phyloP scores from a whole-genome alignment of 768 basidiomycete species.

The Jaapia argillacea region DNA sequence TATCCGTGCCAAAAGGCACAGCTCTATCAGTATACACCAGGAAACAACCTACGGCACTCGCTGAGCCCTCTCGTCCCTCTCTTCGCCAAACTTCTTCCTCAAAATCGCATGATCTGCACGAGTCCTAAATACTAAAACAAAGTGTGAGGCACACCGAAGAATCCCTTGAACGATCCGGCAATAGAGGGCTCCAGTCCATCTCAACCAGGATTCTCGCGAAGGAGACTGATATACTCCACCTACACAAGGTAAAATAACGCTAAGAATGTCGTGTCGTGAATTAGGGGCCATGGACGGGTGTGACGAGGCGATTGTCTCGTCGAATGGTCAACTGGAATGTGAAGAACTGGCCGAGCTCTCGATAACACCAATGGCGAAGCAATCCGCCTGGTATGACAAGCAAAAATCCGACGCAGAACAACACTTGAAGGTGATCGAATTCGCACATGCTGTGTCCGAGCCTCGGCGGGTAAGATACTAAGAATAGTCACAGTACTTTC shows the following conservation, averaged over 20 bases:
- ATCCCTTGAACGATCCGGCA: neutral
- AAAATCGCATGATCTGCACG: constrained; percentile 7
- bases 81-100: constrained; percentile 8
- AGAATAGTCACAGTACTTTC: neutral
- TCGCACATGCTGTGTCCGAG: neutral
- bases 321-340: constrained; percentile 19
- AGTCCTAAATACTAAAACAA: neutral
- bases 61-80: constrained; percentile 9
- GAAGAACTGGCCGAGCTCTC: constrained; percentile 16
- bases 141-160: neutral
- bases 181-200: constrained; percentile 5
- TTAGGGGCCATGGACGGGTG: constrained; percentile 20
- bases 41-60: constrained; percentile 8
- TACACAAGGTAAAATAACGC: constrained; percentile 8
- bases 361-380: constrained; percentile 18
- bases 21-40: constrained; percentile 9
- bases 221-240: constrained; percentile 4
- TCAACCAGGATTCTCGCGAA: constrained; percentile 7
- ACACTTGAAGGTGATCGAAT: constrained; percentile 3
- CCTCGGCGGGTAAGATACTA: neutral
- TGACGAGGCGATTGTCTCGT: constrained; percentile 16
- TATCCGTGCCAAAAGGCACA: too few species aligned
- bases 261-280: constrained; percentile 18
- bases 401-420: constrained; percentile 10
- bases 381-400: constrained; percentile 11